These are phyloP conservation scores for Pythium phragmitis DNA, from an alignment of 352 stramenopile genomes.

Conservation along the genomic window DNA sequence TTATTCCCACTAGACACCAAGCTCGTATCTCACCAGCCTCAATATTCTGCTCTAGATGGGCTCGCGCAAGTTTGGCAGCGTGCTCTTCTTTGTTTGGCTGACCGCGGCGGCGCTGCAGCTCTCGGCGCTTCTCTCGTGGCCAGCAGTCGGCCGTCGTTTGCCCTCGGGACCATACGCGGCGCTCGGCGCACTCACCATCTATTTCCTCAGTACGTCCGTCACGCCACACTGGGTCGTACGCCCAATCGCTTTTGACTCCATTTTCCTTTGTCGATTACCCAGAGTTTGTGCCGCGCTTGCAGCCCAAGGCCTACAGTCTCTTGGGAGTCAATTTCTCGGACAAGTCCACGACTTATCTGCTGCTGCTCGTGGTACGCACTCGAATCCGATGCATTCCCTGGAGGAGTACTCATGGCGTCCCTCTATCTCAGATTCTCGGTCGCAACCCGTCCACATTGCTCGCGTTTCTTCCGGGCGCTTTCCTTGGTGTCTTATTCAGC, in stretches of 20 bases:
- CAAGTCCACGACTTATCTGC: slow-evolving; percentile 75
- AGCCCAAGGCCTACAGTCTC: slow-evolving; percentile 59
- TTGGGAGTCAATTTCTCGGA: slow-evolving; percentile 78
- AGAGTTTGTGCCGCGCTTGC: slow-evolving; percentile 80
- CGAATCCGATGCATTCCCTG: neutral
- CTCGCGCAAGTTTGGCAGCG: slow-evolving; percentile 83
- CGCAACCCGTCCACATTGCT: slow-evolving; percentile 56
- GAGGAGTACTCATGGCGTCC: neutral
- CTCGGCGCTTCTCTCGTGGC: slow-evolving; percentile 41
- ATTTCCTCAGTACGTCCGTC: slow-evolving; percentile 73
- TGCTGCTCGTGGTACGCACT: slow-evolving; percentile 66
- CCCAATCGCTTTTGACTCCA: no score
- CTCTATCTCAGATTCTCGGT: slow-evolving; percentile 50
- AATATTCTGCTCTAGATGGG: slow-evolving; percentile 47
- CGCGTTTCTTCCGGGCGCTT: slow-evolving; percentile 56
- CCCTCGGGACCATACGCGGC: slow-evolving; percentile 68
- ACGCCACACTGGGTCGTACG: no score
- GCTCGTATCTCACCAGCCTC: neutral
- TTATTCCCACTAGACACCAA: neutral
- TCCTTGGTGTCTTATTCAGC: slow-evolving; percentile 68
- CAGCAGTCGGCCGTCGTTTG: slow-evolving; percentile 38
- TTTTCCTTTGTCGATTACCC: no score
- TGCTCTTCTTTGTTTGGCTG: slow-evolving; percentile 62
- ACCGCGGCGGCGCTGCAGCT: slow-evolving; percentile 51
- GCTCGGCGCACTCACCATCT: slow-evolving; percentile 70